Base-by-base conservation (phyloP, 2,329 filamentous ascomycete genomes). In the Apiospora sp. region DNA sequence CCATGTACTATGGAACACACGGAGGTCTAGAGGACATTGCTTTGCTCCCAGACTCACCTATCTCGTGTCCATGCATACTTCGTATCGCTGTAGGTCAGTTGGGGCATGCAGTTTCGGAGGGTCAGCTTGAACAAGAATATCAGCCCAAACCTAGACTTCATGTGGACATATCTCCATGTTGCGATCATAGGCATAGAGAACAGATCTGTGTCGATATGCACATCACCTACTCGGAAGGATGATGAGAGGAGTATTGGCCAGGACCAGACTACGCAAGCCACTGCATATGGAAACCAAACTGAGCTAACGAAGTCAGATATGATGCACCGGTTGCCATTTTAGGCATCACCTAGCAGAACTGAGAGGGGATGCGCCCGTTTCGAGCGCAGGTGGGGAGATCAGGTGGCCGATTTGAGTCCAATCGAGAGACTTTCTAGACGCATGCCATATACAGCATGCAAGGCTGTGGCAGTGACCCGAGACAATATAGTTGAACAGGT, bases 351-450 rank as follows among this genome's bases (percentile, higher is more conserved):
- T 41, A n/a, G 34, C 34, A 64, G 58, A 19, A 64, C 37, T 41
- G 37, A 41, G 37, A 30, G 37, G 37, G 37, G 34, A 14, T 64
- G 34, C 58, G 58, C 41, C 30, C 22, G 34, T 64, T 64, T 64
- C 22, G 19, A 41, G 6, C 4, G 5, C 16, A 4, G 8, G 19
- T 41, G 34, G 58, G 34, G 58, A 64, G 34, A 64, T 41, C 58
- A 64, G 58, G 58, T 64, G 58, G 58, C 30, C 19, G 10, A 14
- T 41, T 64, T 64, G 58, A 37, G 58, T 64, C 34, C 41, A 34
- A 64, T 64, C 58, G 58, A 64, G 58, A 41, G 30, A 64, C 34
- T 64, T 64, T 41, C 10, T 41, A 8, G 22, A 64, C 24, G 58
- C 34, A n/a, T 3, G 34, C 34, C 34, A n/a, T 64, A 64, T 41